A percentile compares a stretch with the other conserved stretches of the same genome.
Evolutionary conservation across 192 early-diverging fungal species (phyloP).

Genomic region (Pilaira anomala): DNA sequence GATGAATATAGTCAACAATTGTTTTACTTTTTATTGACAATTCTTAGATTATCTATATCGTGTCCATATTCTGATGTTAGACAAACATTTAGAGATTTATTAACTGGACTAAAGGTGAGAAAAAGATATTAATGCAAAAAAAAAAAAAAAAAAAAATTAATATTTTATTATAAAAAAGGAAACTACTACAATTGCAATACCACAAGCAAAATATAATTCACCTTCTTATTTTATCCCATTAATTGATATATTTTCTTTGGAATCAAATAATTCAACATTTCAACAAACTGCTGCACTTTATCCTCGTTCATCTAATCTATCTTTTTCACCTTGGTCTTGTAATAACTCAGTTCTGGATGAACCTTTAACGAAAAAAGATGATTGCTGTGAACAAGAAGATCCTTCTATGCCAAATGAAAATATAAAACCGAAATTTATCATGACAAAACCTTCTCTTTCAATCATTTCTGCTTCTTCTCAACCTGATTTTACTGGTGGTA

Average conservation of each 20-base stretch:
- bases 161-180: conserved; percentile 29
- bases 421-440: background rate
- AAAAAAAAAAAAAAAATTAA: too few species aligned
- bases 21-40: conserved; percentile 46
- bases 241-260: conserved; percentile 49
- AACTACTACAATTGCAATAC: conserved; percentile 37
- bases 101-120: conserved; percentile 42
- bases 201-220: conserved; percentile 43
- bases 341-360: background rate
- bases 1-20: conserved; percentile 31
- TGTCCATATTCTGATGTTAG: conserved; percentile 54
- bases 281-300: conserved; percentile 15
- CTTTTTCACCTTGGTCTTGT: conserved; percentile 39
- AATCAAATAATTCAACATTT: conserved; percentile 27
- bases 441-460: background rate
- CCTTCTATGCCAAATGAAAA: conserved; percentile 4
- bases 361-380: background rate
- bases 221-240: conserved; percentile 52
- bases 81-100: conserved; percentile 42
- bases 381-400: background rate
- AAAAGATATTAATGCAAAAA: background rate
- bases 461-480: background rate
- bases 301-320: conserved; percentile 36
- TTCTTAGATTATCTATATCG: conserved; percentile 43
- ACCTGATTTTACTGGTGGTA: conserved; percentile 34